Evolutionary conservation across 805 yeast genomes (phyloP), one percentile per base, ranked within the genome.

Genomic region (Lipomyces mesembrius): DNA sequence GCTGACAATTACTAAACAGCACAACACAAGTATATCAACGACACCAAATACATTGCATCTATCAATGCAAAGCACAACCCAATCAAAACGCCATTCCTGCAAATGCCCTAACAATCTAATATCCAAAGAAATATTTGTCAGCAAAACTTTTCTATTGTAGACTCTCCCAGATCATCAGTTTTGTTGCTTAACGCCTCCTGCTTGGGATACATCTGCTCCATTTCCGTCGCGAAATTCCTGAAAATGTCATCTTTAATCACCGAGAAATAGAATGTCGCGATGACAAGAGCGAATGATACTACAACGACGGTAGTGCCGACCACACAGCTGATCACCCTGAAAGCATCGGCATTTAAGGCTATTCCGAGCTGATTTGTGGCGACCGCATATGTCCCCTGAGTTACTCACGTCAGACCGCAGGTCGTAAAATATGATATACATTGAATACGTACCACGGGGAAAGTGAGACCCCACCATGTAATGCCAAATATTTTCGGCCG

Each of bases 381-480:
- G 14, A 89, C 75, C 0, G 88, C 81, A 88, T 90, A 87, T 0
- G 96, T 91, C 1, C 97, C 97, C 72, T 62, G 12, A 1, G 4
- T 17, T 20, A 49, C 6, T 20, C 27, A 12, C 8, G 20, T n/a
- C 25, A 20, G 9, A 5, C 20, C 17, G 5, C 20, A 17, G 3
- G 12, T 35, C 65, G 53, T 9, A 29, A 57, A 25, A 22, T n/a
- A 12, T 3, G 51, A 51, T 32, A 12, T 29, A 49, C 1, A 1
- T 17, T 1, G 0, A 17, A 9, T 12, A 37, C 60, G 25, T 63
- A 62, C 69, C 54, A 92, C 74, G 3, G 97, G 97, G 87, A 92
- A 92, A 70, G 97, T 90, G 81, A 90, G 84, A 20, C 92, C 87
- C 97, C 97, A 90, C 86, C 87, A 86, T 0, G 85, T 83, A 69